Evolutionary conservation across 2,329 filamentous ascomycete genomes (phyloP).

Genomic region (Phoma sp.): DNA sequence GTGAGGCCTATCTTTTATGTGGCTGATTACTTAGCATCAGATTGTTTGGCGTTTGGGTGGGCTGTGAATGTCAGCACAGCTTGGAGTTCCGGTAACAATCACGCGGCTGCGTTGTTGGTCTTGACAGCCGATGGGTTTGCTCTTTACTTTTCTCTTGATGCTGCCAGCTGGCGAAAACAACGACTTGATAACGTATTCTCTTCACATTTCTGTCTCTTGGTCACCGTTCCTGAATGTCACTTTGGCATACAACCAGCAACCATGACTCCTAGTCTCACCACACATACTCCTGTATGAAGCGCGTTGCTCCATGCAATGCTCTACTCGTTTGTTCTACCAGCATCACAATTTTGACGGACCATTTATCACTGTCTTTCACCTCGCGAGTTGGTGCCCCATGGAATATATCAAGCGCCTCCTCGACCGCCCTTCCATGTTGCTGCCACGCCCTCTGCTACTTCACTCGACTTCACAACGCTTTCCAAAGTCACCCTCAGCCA

Average conservation of each 20-base stretch:
- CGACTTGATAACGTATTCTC: not conserved
- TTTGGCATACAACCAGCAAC: not conserved
- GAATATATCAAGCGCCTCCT: conserved; percentile 15
- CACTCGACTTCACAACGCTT: not conserved
- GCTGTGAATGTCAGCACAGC: conserved; percentile 2
- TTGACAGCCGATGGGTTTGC: not conserved
- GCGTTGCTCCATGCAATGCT: not conserved
- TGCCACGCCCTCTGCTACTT: not conserved
- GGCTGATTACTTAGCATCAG: conserved; percentile 4
- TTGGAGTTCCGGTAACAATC: conserved; percentile 1
- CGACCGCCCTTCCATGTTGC: not conserved
- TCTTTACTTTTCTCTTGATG: not conserved
- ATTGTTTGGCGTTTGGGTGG: conserved; percentile 10
- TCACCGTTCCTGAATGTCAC: not conserved
- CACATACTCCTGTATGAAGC: not conserved
- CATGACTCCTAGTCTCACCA: not conserved
- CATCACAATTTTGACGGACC: not conserved
- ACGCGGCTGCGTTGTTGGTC: not conserved
- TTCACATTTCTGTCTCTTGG: not conserved
- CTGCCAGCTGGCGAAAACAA: not conserved
- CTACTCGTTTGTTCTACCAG: not conserved
- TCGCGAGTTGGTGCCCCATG: conserved; percentile 1
- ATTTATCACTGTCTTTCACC: conserved; percentile 1
- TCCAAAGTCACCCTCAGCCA: not conserved
- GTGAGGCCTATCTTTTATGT: not conserved